Conservation (phyloP, 495 filamentous ascomycete genomes). For the Lasiosphaeria miniovina region DNA sequence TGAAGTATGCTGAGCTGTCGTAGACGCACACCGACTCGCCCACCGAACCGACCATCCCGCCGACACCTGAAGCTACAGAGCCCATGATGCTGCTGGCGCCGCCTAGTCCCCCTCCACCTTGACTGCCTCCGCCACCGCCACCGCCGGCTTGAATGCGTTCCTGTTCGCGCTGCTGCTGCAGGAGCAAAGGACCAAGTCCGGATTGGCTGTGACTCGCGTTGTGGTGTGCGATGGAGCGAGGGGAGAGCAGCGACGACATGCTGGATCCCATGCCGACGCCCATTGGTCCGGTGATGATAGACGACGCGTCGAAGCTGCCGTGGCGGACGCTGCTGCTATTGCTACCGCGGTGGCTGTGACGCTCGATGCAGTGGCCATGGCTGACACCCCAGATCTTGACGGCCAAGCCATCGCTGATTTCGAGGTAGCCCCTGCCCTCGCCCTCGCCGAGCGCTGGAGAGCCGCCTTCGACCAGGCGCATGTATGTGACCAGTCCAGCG, state of each 20-base stretch:
- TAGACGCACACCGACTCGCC: slow-evolving; percentile 56
- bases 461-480: slow-evolving; percentile 82
- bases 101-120: neutral
- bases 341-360: slow-evolving; percentile 60
- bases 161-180: slow-evolving; percentile 21
- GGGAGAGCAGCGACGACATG: slow-evolving; percentile 12
- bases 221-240: slow-evolving; percentile 20
- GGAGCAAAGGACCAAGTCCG: slow-evolving; percentile 19
- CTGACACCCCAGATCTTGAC: slow-evolving; percentile 77
- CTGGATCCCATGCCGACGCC: slow-evolving; percentile 13
- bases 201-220: slow-evolving; percentile 15
- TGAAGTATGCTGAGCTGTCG: slow-evolving; percentile 89
- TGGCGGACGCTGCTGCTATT: slow-evolving; percentile 34
- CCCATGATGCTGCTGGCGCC: slow-evolving; percentile 17
- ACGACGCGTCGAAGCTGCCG: slow-evolving; percentile 35
- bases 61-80: slow-evolving; percentile 20
- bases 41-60: slow-evolving; percentile 12
- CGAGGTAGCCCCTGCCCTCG: slow-evolving; percentile 73
- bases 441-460: slow-evolving; percentile 75
- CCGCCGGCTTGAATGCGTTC: slow-evolving; percentile 13
- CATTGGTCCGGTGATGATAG: slow-evolving; percentile 10
- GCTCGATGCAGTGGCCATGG: slow-evolving; percentile 82
- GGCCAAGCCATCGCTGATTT: slow-evolving; percentile 75
- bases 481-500: slow-evolving; percentile 86
- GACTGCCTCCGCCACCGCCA: slow-evolving; percentile 10